Base-by-base conservation (phyloP, 129 eudicot species). In the Chrysanthemum makinoi region DNA sequence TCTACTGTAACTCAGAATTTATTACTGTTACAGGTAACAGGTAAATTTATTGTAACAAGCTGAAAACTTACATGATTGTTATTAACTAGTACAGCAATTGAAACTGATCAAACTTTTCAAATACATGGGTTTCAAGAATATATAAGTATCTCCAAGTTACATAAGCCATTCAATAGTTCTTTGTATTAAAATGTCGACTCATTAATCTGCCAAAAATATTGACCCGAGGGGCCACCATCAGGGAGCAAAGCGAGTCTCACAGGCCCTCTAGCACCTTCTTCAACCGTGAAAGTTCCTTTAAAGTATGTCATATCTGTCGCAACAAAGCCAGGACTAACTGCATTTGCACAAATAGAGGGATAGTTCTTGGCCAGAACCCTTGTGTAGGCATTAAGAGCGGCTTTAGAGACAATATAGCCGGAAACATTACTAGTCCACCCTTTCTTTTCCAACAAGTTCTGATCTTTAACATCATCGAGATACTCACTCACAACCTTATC, bases 271-370 rank as follows among this genome's bases (percentile, higher is more conserved):
- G 85, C 91, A 22, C 87, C 91, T 80, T 86, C 80, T 80, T 86
- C 87, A 33, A 68, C 85, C 0, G 83, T 72, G 14, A 72, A 50
- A 16, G 30, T 46, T 19, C 92, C 88, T 13, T 48, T 72, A 50
- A 81, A 59, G 47, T 15, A 52, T 17, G 69, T 81, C 28, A 87
- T 48, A 26, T 81, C 86, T 0, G 88, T 87, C 7, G 76, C 81
- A 4, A 87, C 88, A 81, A 44, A 69, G 5, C 92, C 92, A 47
- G 92, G 89, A 66, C 68, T 44, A 63, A 85, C 79, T 14, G 80
- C 78, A 60, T 83, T 83, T 70, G 79, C 69, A 13, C 58, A 43
- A 49, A 83, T 19, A 2, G 58, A 16, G 0, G 84, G 84, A 66
- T 26, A 72, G 26, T 62, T 62, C 62, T 43, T 76, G 2, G 87